Evolutionary conservation across 768 basidiomycete genomes (phyloP).

Genomic region (Agaricus subrufescens): DNA sequence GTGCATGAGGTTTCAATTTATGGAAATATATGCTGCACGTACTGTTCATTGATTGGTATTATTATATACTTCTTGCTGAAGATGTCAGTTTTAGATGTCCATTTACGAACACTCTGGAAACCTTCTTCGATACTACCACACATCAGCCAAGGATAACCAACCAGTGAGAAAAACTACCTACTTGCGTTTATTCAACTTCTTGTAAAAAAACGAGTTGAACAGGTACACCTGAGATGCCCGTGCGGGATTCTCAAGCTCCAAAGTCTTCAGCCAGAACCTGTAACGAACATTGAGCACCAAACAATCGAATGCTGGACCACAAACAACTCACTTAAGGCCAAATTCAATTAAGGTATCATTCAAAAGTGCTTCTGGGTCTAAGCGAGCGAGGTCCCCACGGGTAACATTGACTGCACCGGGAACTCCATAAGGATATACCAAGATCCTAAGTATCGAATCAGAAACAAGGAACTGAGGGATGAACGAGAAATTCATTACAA

Average conservation of each 20-base stretch:
- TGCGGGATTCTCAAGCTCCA: conserved; percentile 50
- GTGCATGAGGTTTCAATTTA: neutral
- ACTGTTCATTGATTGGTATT: conserved; percentile 97
- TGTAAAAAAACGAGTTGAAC: conserved; percentile 98
- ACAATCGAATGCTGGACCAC: neutral
- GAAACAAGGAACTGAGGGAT: neutral
- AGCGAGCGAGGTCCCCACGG: conserved; percentile 66
- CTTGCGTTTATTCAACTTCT: conserved; percentile 79
- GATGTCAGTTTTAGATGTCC: conserved; percentile 86
- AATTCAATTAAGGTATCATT: conserved; percentile 98
- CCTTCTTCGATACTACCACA: conserved; percentile 47
- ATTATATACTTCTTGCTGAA: conserved; percentile 92
- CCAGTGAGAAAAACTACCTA: conserved; percentile 22
- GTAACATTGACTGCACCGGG: conserved; percentile 81
- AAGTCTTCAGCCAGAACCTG: conserved; percentile 67
- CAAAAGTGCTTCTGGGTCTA: conserved; percentile 79
- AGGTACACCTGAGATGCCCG: conserved; percentile 76
- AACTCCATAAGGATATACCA: conserved; percentile 68
- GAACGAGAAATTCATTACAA: conserved; percentile 33
- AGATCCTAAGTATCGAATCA: conserved; percentile 41
- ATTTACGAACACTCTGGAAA: conserved; percentile 85
- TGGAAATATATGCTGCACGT: conserved; percentile 18
- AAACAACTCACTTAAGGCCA: conserved; percentile 72
- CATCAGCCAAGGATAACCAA: conserved; percentile 3
- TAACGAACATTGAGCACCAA: too few species aligned